These are phyloP conservation scores for Pythium apleroticum DNA, from an alignment of 352 stramenopile species.

Conservation along the genomic window DNA sequence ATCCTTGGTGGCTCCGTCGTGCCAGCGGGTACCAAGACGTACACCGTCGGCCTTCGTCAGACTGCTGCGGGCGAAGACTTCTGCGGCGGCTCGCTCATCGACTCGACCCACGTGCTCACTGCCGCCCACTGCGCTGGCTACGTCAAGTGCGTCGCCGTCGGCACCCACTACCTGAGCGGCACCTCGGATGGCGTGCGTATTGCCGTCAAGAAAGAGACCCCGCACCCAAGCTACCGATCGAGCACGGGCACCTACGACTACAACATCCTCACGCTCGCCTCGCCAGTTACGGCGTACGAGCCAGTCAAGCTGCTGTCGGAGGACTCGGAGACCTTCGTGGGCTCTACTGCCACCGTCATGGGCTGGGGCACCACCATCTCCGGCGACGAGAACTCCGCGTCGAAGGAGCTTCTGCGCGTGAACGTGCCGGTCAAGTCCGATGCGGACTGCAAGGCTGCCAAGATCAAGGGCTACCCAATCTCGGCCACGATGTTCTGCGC, in stretches of 20 bases:
- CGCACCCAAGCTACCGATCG: slow-evolving; percentile 16
- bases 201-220: not conserved
- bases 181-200: slow-evolving; percentile 40
- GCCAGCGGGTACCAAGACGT: slow-evolving; percentile 38
- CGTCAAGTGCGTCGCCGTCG: slow-evolving; percentile 48
- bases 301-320: slow-evolving; percentile 8
- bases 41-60: slow-evolving; percentile 25
- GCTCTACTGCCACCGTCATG: slow-evolving; percentile 31
- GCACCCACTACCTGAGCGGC: slow-evolving; percentile 54
- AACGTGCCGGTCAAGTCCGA: slow-evolving; percentile 44
- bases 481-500: slow-evolving; percentile 53
- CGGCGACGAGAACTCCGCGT: slow-evolving; percentile 29
- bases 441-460: slow-evolving; percentile 29
- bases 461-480: slow-evolving; percentile 7
- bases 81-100: slow-evolving; percentile 49
- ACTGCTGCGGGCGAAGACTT: slow-evolving; percentile 14
- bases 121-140: slow-evolving; percentile 44
- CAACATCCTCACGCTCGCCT: slow-evolving; percentile 38
- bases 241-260: slow-evolving; percentile 37
- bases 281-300: not conserved
- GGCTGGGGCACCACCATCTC: slow-evolving; percentile 31
- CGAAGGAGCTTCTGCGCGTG: slow-evolving; percentile 40
- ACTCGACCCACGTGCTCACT: slow-evolving; percentile 40
- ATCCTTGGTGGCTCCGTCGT: slow-evolving; percentile 53
- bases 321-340: slow-evolving; percentile 4